Base-by-base conservation (phyloP, 164 flowering plant species). In the Euptelea pleiosperma region DNA sequence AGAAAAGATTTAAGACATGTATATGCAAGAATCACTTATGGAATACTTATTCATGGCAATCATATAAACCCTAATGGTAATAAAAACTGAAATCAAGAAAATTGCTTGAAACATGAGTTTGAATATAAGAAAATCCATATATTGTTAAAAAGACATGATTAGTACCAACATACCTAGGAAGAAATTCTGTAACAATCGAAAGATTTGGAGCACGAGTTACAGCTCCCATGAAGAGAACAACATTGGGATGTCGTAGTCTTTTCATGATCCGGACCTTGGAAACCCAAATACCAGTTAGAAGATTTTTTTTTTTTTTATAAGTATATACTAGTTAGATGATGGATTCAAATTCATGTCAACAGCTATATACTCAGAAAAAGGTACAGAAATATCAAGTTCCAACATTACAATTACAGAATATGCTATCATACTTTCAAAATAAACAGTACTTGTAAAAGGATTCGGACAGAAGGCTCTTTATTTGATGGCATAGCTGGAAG, bases 161-260 rank as follows among this genome's bases (percentile, higher is more conserved):
- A 48, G 34, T 16, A 44, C 61, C 43, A 31, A 56, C 82, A 73
- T 79, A 93, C 99, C 99, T 86, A 55, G 87, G 99, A 77, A 93
- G 99, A 82, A 90, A 93, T 58, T 93, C 99, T 45, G 99, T 90
- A 43, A 93, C 70, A 49, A 93, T 90, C 35, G 99, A 90, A 61
- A 93, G 97, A 81, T 90, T 78, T 59, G 99, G 99, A 31, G 90
- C 64, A 67, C 89, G 95, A 47, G 91, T 93, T 45, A 93, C 82
- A 57, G 99, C 97, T 62, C 99, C 99, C 99, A 93, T 93, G 77
- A 93, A 93, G 43, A 93, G 92, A 69, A 93, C 99, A 70, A 93
- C 96, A 80, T 93, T 93, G 8, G 99, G 99, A 79, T 93, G 99
- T 47, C 99, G 80, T n/a, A 90, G 54, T 58, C 77, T 85, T 76